Conservation (phyloP, 169 alveolate species). For the Perkinsus olseni region DNA sequence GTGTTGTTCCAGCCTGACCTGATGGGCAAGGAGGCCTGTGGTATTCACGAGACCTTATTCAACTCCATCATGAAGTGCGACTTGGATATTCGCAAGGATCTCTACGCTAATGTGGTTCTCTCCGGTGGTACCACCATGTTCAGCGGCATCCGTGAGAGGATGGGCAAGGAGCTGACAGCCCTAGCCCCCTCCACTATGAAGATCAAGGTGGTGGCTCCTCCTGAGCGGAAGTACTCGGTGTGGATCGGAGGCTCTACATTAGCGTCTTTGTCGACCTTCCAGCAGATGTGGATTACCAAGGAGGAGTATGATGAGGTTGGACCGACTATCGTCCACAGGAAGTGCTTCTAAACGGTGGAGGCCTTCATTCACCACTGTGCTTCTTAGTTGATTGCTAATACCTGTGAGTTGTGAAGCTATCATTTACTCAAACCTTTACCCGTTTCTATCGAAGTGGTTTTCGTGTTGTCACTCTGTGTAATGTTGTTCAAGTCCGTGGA, state of each 20-base stretch:
- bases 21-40: constrained; percentile 86
- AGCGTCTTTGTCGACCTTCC: constrained; percentile 89
- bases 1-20: constrained; percentile 90
- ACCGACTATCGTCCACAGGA: constrained; percentile 91
- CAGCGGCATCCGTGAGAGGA: constrained; percentile 92
- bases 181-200: constrained; percentile 88
- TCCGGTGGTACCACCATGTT: constrained; percentile 97
- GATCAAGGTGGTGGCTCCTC: constrained; percentile 96
- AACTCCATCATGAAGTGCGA: constrained; percentile 93
- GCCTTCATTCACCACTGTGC: background rate
- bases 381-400: background rate
- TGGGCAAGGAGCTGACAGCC: constrained; percentile 51
- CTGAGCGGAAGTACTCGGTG: constrained; percentile 94
- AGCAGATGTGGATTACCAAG: constrained; percentile 94
- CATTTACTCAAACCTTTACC: background rate
- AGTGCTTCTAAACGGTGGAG: constrained; percentile 71
- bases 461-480: background rate
- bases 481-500: background rate
- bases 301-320: constrained; percentile 94
- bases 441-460: background rate
- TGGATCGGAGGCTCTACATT: constrained; percentile 98
- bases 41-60: constrained; percentile 88
- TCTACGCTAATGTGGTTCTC: constrained; percentile 86
- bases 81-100: constrained; percentile 88
- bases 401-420: background rate